These are phyloP conservation scores for Isoetes engelmannii DNA, from an alignment of 83 land plant species.

Conservation along the genomic window DNA sequence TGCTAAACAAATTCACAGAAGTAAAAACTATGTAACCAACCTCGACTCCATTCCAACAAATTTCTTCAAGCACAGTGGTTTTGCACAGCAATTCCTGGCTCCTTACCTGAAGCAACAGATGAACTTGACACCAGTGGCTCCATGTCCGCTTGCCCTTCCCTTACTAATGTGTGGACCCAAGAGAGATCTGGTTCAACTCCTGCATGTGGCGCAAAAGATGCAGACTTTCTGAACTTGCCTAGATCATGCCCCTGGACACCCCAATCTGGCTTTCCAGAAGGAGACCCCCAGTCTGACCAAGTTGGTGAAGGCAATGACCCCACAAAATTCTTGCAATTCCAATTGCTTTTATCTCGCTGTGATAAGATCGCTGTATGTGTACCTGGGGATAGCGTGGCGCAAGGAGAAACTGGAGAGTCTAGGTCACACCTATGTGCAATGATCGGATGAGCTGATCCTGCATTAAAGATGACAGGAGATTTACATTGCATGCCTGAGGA, in stretches of 20 bases:
- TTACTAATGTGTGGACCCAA: conserved; percentile 69
- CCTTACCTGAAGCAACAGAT: neutral
- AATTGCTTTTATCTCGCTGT: neutral
- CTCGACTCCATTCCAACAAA: no score
- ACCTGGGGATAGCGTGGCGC: no score
- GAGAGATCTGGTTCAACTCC: conserved; percentile 61
- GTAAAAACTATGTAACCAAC: no score
- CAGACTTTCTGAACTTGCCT: conserved; percentile 33
- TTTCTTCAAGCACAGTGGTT: no score
- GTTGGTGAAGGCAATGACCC: conserved; percentile 4
- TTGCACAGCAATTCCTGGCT: no score
- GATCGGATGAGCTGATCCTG: neutral
- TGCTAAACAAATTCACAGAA: no score
- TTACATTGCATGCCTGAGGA: neutral
- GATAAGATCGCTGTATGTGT: neutral
- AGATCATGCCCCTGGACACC: conserved; percentile 43
- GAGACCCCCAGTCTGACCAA: conserved; percentile 61
- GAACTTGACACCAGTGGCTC: conserved; percentile 18
- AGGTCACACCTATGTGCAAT: neutral
- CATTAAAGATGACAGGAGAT: neutral
- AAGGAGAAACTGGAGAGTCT: no score
- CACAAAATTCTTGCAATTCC: neutral
- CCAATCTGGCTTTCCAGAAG: conserved; percentile 60
- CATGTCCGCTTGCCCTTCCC: conserved; percentile 46
- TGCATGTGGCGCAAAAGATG: conserved; percentile 39